These are phyloP conservation scores for Mycena polygramma DNA, from an alignment of 768 basidiomycete species.

Conservation along the genomic window DNA sequence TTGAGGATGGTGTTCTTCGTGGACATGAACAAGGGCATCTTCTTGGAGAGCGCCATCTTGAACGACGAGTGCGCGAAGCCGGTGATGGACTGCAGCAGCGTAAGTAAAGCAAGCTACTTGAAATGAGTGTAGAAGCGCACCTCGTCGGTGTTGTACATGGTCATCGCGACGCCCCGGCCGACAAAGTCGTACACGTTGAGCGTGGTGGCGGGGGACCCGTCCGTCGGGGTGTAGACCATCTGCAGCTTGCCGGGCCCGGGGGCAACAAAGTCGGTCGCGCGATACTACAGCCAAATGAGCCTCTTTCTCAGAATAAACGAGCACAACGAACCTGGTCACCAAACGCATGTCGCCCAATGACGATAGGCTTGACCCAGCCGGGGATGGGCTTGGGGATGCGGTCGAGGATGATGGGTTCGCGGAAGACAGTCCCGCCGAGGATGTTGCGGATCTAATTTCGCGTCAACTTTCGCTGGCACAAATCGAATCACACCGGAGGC, in stretches of 20 bases:
- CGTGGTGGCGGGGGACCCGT: conserved; percentile 74
- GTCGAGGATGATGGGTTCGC: conserved; percentile 95
- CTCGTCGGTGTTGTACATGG: conserved; percentile 99
- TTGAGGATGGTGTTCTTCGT: conserved; percentile 99
- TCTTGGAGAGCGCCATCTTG: conserved; percentile 92
- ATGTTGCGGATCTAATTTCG: conserved; percentile 89
- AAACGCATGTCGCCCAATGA: conserved; percentile 97
- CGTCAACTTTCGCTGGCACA: neutral
- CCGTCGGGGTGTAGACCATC: conserved; percentile 87
- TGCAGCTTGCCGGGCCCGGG: conserved; percentile 95
- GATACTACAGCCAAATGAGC: conserved; percentile 68
- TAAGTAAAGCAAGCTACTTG: too few species aligned
- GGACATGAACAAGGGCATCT: conserved; percentile 93
- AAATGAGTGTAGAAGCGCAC: conserved; percentile 50
- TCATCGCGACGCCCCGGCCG: conserved; percentile 91
- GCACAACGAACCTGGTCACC: conserved; percentile 81
- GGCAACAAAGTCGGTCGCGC: conserved; percentile 92
- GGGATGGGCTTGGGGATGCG: conserved; percentile 95
- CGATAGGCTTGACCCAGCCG: conserved; percentile 97
- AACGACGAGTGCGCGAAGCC: conserved; percentile 98
- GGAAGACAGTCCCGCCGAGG: conserved; percentile 97
- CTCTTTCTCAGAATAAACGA: conserved; percentile 28
- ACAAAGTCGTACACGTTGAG: conserved; percentile 96
- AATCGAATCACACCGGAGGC: neutral
- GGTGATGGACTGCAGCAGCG: conserved; percentile 74